Conservation (phyloP, 2,329 filamentous ascomycete genomes). For the Chaetomiaceae sp. region DNA sequence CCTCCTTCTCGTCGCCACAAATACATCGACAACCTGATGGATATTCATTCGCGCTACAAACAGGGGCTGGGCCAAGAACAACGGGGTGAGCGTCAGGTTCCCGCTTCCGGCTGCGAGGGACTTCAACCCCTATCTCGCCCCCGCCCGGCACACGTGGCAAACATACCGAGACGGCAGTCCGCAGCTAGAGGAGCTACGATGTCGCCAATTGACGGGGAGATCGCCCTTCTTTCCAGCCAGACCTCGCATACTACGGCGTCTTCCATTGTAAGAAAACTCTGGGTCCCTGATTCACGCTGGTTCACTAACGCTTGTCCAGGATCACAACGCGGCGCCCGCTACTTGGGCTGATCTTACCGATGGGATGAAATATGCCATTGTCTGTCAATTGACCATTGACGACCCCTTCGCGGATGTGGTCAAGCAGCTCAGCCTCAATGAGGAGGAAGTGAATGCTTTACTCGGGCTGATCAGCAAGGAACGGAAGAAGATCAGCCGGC, state of each 20-base stretch:
- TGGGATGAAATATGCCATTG: constrained; percentile 21
- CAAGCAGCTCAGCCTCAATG: constrained; percentile 10
- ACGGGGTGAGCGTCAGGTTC: neutral
- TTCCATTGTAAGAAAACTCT: neutral
- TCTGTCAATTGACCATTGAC: constrained; percentile 15
- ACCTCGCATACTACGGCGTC: neutral
- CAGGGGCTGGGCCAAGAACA: no score
- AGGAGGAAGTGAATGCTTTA: constrained; percentile 13
- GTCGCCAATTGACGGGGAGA: neutral
- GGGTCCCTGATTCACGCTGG: neutral
- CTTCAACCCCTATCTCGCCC: neutral
- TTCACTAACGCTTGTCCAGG: neutral
- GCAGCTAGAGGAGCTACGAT: no score
- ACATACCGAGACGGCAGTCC: neutral
- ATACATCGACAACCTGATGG: no score
- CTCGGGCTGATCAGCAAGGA: constrained; percentile 16
- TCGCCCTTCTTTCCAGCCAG: neutral
- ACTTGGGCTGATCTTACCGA: constrained; percentile 21
- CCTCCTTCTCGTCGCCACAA: no score
- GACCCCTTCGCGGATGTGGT: constrained; percentile 13
- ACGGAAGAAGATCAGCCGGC: neutral
- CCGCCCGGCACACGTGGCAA: constrained; percentile 4
- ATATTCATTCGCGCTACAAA: no score
- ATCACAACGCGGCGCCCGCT: neutral
- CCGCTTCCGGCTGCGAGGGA: no score